These are phyloP conservation scores for Magnaporthiopsis incrustans DNA, from an alignment of 2,329 filamentous ascomycete genomes.

Conservation along the genomic window DNA sequence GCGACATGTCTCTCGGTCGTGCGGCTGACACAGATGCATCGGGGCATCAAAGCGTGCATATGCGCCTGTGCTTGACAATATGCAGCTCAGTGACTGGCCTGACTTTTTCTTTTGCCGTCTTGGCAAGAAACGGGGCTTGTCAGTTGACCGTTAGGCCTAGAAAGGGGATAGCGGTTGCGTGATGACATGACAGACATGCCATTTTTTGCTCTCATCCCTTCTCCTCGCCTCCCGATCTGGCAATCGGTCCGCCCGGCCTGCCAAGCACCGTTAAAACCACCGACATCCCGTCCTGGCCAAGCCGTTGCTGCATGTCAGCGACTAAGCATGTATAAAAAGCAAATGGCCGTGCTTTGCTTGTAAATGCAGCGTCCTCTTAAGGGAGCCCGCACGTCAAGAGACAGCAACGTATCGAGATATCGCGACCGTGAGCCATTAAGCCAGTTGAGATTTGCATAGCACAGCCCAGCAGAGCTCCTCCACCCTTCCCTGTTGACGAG, in stretches of 20 bases:
- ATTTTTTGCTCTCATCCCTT: not conserved
- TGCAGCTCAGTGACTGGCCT: not conserved
- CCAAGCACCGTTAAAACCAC: not conserved
- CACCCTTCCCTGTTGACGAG: not conserved
- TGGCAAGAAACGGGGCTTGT: not conserved
- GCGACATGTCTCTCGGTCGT: not conserved
- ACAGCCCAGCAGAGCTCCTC: not conserved
- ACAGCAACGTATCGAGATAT: not conserved
- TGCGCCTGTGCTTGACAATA: not conserved
- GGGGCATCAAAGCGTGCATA: not conserved
- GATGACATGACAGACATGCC: not conserved
- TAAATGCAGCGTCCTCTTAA: too few relatives aligned
- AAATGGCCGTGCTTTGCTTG: not conserved
- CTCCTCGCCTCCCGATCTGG: not conserved
- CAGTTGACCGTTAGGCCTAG: not conserved
- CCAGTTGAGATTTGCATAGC: not conserved
- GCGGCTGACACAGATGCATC: too few relatives aligned
- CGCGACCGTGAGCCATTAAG: not conserved
- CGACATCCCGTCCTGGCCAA: not conserved
- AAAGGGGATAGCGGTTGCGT: not conserved
- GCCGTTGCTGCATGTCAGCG: not conserved
- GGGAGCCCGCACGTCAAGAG: not conserved
- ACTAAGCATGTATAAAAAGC: not conserved
- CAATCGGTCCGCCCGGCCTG: too few relatives aligned
- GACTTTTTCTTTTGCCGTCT: not conserved